These are phyloP conservation scores for Stygiomarasmius scandens DNA, from an alignment of 1,284 basidiomycete genomes.

Conservation along the genomic window DNA sequence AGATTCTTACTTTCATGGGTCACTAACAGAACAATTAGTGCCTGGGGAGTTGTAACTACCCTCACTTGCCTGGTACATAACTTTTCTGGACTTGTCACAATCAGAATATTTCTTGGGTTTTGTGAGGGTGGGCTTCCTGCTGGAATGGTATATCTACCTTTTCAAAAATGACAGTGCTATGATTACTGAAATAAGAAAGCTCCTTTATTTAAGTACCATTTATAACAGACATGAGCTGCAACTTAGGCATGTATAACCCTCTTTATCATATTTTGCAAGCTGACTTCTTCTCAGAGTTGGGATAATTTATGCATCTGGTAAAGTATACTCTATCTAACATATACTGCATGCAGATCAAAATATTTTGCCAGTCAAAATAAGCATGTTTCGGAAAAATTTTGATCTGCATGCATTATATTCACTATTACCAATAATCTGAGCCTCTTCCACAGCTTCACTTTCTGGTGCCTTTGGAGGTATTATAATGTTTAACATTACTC, in stretches of 20 bases:
- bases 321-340: slow-evolving; percentile 17
- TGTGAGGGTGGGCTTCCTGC: slow-evolving; percentile 76
- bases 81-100: slow-evolving; percentile 60
- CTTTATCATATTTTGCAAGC: too few species aligned
- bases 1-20: slow-evolving; percentile 26
- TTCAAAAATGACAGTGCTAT: not conserved
- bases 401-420: too few species aligned
- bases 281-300: too few species aligned
- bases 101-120: slow-evolving; percentile 65
- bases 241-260: slow-evolving; percentile 53
- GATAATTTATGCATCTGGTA: slow-evolving; percentile 62
- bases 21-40: not conserved
- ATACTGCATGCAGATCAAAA: too few species aligned
- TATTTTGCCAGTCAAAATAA: too few species aligned
- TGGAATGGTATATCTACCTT: slow-evolving; percentile 46
- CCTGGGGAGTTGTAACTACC: slow-evolving; percentile 61
- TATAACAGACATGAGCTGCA: slow-evolving; percentile 65
- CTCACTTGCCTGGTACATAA: slow-evolving; percentile 56
- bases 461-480: slow-evolving; percentile 66
- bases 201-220: slow-evolving; percentile 60
- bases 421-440: too few species aligned
- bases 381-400: too few species aligned
- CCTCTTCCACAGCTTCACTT: slow-evolving; percentile 47
- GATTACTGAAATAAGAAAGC: slow-evolving; percentile 37
- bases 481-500: not conserved